Evolutionary conservation across 225 moss, liverwort and hornwort species (phyloP).

Genomic region (Asterella californica): DNA sequence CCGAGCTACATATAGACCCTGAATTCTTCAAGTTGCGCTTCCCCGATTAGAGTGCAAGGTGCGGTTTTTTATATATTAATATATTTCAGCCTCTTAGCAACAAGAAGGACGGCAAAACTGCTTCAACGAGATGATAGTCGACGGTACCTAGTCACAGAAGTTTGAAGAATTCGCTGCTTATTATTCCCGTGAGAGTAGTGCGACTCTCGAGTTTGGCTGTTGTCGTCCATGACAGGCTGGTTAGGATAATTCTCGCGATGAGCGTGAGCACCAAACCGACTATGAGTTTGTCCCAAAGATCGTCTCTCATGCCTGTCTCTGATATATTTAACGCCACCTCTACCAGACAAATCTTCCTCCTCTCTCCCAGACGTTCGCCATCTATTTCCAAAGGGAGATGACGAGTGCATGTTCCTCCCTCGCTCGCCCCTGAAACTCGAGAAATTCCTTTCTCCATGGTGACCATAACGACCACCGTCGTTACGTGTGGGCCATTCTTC

Average conservation of each 20-base stretch:
- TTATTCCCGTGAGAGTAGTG: neutral
- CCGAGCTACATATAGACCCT: neutral
- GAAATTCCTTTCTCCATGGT: neutral
- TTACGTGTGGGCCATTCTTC: slow-evolving; percentile 9
- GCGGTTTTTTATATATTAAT: neutral
- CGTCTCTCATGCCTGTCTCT: slow-evolving; percentile 11
- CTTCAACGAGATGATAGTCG: neutral
- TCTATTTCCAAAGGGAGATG: slow-evolving; percentile 3
- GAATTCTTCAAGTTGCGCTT: neutral
- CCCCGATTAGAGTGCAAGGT: neutral
- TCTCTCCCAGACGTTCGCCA: neutral
- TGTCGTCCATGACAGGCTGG: neutral
- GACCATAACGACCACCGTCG: neutral
- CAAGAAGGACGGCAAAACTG: neutral
- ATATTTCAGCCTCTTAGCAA: neutral
- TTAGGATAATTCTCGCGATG: neutral
- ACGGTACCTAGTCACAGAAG: slow-evolving; percentile 8
- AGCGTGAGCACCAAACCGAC: slow-evolving; percentile 3
- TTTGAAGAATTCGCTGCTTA: neutral
- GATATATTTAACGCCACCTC: neutral
- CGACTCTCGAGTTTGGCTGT: slow-evolving; percentile 8
- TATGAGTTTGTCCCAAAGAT: neutral
- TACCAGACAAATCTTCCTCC: neutral
- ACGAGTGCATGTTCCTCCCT: neutral
- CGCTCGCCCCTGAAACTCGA: slow-evolving; percentile 6